Percentiles rank a stretch among this genome's conserved stretches.
Conservation (phyloP, 305 asterid genomes). For the Fraxinus angustifolia region DNA sequence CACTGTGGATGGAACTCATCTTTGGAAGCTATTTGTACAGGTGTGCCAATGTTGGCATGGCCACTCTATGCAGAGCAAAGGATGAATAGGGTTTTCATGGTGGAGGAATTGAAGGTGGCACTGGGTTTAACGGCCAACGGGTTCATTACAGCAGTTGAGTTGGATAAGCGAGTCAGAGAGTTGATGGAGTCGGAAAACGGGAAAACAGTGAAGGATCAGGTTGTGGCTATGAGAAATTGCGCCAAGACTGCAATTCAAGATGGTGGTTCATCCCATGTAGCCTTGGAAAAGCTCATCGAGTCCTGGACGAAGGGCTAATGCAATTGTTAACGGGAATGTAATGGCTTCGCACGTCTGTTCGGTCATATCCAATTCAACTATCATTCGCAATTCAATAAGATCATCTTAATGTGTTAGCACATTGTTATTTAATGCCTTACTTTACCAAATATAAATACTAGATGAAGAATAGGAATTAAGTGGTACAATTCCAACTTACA, state of each 20-base stretch:
- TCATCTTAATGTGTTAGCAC: neutral
- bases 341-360: neutral
- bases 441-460: too few species aligned
- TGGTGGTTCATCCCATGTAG: slow-evolving; percentile 40
- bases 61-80: slow-evolving; percentile 72
- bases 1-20: slow-evolving; percentile 71
- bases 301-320: neutral
- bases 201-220: slow-evolving; percentile 24
- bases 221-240: slow-evolving; percentile 26
- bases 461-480: too few species aligned
- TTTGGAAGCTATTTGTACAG: slow-evolving; percentile 49
- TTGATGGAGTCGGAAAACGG: slow-evolving; percentile 41
- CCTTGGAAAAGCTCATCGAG: slow-evolving; percentile 29
- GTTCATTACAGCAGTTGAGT: slow-evolving; percentile 42
- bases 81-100: slow-evolving; percentile 37
- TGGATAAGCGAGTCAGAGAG: slow-evolving; percentile 45
- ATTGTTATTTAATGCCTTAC: neutral
- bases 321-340: neutral
- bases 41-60: slow-evolving; percentile 64
- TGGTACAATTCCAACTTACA: too few species aligned
- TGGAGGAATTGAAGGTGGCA: slow-evolving; percentile 55
- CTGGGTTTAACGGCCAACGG: slow-evolving; percentile 42
- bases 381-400: neutral
- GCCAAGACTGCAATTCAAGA: slow-evolving; percentile 32
- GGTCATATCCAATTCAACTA: neutral